A percentile compares a stretch with the other conserved stretches of the same genome.
These are phyloP conservation scores for Silene coronaria DNA, from an alignment of 179 eudicot genomes.

Conservation along the genomic window DNA sequence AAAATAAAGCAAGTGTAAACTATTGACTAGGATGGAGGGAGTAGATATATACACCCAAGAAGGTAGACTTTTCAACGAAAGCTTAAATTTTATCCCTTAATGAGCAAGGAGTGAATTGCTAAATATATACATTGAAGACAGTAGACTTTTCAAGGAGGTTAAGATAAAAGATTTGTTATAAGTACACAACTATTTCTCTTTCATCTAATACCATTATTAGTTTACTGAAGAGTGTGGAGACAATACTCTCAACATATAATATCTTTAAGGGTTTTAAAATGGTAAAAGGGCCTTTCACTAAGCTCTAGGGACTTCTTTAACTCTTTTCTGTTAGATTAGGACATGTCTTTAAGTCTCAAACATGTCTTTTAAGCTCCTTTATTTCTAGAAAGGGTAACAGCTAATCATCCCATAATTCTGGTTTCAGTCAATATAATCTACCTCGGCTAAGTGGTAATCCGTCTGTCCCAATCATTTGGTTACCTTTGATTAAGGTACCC, in stretches of 20 bases:
- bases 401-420: background rate
- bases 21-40: no score
- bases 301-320: background rate
- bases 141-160: background rate
- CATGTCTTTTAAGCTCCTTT: background rate
- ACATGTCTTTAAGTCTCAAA: background rate
- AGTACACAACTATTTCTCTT: background rate
- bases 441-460: no score
- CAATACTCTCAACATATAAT: background rate
- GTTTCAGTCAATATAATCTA: background rate
- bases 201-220: background rate
- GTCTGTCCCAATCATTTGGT: no score
- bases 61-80: no score
- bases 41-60: no score
- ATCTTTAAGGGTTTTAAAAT: background rate
- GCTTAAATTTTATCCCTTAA: no score
- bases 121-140: background rate
- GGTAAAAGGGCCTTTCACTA: background rate
- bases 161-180: background rate
- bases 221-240: background rate
- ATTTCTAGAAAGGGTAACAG: constrained; percentile 1
- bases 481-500: no score
- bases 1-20: no score
- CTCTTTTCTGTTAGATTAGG: background rate
- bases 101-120: background rate